Conservation (phyloP, 345 rosid genomes). For the Melaleuca quinquenervia region DNA sequence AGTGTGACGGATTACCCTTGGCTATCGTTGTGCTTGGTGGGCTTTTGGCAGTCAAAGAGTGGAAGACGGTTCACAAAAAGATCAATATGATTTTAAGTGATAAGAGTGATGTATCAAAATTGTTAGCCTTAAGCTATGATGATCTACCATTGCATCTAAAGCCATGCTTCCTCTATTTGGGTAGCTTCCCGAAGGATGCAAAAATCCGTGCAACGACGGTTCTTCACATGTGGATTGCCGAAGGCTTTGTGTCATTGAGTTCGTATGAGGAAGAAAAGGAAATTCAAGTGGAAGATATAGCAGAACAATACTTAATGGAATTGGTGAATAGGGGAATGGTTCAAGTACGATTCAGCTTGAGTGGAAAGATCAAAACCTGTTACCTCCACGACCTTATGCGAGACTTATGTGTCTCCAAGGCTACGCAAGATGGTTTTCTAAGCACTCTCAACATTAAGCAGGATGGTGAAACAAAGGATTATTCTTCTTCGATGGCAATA, state of each 20-base stretch:
- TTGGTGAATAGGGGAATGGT: slow-evolving; percentile 27
- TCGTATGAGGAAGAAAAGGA: background rate
- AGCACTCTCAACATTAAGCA: background rate
- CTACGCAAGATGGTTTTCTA: slow-evolving; percentile 14
- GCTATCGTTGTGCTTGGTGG: slow-evolving; percentile 31
- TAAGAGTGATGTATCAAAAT: background rate
- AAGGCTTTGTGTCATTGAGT: slow-evolving; percentile 18
- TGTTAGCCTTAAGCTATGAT: slow-evolving; percentile 16
- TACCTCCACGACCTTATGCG: slow-evolving; percentile 34
- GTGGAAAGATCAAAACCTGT: slow-evolving; percentile 21
- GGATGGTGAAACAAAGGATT: background rate
- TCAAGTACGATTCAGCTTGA: slow-evolving; percentile 9
- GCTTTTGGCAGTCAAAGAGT: slow-evolving; percentile 9
- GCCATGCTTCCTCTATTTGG: slow-evolving; percentile 20
- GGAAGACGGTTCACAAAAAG: slow-evolving; percentile 7
- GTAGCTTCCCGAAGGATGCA: slow-evolving; percentile 17
- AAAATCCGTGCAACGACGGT: slow-evolving; percentile 19
- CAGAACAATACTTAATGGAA: slow-evolving; percentile 10
- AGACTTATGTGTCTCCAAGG: slow-evolving; percentile 20
- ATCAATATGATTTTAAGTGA: background rate
- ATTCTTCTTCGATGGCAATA: background rate
- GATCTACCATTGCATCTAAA: slow-evolving; percentile 15
- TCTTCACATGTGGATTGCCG: slow-evolving; percentile 32
- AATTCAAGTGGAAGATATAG: slow-evolving; percentile 12
- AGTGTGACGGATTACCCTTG: slow-evolving; percentile 24